A percentile compares a stretch with the other conserved stretches of the same genome.
Conservation (phyloP, 2,329 filamentous ascomycete genomes). For the Ophiostoma populinum region DNA sequence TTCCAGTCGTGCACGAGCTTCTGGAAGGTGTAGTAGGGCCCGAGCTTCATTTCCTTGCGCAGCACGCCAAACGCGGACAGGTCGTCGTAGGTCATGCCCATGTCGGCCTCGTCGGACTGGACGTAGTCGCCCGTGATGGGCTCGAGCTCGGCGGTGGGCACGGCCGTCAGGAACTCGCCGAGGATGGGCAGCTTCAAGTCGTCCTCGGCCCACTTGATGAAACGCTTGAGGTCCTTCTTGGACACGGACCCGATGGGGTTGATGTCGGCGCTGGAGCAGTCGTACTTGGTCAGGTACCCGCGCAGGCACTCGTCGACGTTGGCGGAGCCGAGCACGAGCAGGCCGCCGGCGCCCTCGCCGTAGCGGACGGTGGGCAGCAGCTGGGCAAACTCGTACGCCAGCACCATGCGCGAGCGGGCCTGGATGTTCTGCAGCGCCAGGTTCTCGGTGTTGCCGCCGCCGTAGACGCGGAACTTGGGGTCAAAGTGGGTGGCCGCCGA, state of each 20-base stretch:
- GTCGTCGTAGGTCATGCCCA: conserved; percentile 36
- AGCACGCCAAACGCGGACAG: conserved; percentile 18
- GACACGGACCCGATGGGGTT: conserved; percentile 44
- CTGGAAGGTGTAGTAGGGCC: conserved; percentile 27
- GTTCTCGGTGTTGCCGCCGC: conserved; percentile 43
- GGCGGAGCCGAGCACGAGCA: conserved; percentile 12
- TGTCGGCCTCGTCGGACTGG: conserved; percentile 30
- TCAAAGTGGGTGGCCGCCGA: conserved; percentile 40
- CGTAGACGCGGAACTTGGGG: conserved; percentile 39
- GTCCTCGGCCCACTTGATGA: conserved; percentile 46
- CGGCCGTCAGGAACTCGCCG: conserved; percentile 44
- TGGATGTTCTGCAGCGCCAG: conserved; percentile 52
- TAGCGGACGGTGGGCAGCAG: conserved; percentile 9
- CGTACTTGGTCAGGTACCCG: conserved; percentile 52
- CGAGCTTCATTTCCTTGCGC: conserved; percentile 29
- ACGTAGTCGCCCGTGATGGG: conserved; percentile 46
- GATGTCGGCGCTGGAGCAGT: conserved; percentile 27
- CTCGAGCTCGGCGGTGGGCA: conserved; percentile 43
- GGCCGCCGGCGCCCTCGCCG: conserved; percentile 11
- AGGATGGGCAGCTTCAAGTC: conserved; percentile 48
- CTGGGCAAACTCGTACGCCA: conserved; percentile 31
- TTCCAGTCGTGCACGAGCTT: conserved; percentile 29
- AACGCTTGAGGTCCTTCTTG: conserved; percentile 51
- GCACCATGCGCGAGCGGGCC: conserved; percentile 37
- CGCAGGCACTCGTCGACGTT: conserved; percentile 14